Conservation (phyloP, 139 green algal genomes). For the Chlamydomonas urium region DNA sequence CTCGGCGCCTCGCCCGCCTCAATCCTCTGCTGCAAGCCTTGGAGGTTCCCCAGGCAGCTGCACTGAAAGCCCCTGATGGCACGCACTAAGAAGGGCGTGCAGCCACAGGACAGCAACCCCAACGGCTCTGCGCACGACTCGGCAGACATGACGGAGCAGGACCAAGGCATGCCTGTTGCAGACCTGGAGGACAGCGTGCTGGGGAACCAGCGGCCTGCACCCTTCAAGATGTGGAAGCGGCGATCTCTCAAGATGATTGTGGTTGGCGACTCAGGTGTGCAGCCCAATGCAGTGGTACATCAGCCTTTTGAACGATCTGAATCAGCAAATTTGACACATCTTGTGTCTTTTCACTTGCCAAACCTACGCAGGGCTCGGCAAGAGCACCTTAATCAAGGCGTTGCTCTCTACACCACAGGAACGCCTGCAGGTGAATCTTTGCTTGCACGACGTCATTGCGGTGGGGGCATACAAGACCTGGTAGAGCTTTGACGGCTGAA, state of each 20-base stretch:
- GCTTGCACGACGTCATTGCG: not conserved
- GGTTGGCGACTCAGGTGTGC: constrained; percentile 48
- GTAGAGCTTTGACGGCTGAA: not conserved
- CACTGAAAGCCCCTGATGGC: not conserved
- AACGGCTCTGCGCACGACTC: not conserved
- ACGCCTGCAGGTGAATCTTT: constrained; percentile 41
- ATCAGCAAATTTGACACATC: not conserved
- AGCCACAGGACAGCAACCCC: not conserved
- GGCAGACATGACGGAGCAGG: constrained; percentile 30
- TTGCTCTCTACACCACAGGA: constrained; percentile 61
- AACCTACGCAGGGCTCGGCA: constrained; percentile 40
- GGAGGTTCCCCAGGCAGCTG: not conserved
- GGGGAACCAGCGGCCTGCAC: not conserved
- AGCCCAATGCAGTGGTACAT: not conserved
- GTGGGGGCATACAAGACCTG: not conserved
- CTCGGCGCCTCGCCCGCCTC: too few species aligned
- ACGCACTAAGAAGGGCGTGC: not conserved
- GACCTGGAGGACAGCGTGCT: not conserved
- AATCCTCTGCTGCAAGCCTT: too few species aligned
- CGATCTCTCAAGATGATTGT: constrained; percentile 47
- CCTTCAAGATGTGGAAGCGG: not conserved
- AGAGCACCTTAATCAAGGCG: constrained; percentile 64
- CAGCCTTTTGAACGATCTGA: not conserved
- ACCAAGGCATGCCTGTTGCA: constrained; percentile 14
- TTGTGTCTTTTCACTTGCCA: too few species aligned